phyloP scores from a whole-genome alignment of 345 rosid species.

The Pistacia atlantica region DNA sequence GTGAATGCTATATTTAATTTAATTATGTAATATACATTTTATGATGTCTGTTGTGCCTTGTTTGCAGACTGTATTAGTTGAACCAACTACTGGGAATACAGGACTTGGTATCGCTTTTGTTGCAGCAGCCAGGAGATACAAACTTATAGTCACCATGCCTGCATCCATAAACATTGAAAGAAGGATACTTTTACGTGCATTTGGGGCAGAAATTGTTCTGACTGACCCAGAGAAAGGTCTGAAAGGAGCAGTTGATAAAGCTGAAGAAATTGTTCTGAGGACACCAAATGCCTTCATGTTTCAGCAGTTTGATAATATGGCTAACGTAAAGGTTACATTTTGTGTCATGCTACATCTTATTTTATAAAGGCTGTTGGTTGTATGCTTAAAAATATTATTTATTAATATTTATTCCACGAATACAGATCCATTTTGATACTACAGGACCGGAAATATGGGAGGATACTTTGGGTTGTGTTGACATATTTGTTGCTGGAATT shows the following conservation, averaged over 20 bases:
- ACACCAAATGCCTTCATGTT: conserved; percentile 76
- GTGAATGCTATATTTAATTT: background rate
- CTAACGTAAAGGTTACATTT: conserved; percentile 63
- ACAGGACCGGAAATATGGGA: conserved; percentile 98
- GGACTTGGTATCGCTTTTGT: conserved; percentile 92
- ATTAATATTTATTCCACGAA: conserved; percentile 12
- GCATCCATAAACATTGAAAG: conserved; percentile 85
- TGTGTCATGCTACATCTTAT: background rate
- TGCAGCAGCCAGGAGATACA: conserved; percentile 85
- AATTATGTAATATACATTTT: background rate
- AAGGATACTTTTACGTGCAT: conserved; percentile 80
- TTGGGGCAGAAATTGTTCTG: conserved; percentile 83
- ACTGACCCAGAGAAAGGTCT: conserved; percentile 89
- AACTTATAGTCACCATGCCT: conserved; percentile 86
- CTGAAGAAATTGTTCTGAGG: conserved; percentile 71
- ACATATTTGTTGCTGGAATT: conserved; percentile 80
- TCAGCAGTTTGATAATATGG: conserved; percentile 78
- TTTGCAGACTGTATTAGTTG: conserved; percentile 71
- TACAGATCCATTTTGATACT: conserved; percentile 86
- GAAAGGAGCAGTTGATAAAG: conserved; percentile 85
- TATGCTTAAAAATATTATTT: background rate
- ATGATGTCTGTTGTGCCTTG: background rate
- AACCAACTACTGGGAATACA: conserved; percentile 90
- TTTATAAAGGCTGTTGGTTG: background rate
- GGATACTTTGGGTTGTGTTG: conserved; percentile 76